phyloP scores from a whole-genome alignment of 2,329 filamentous ascomycete genomes.

The Aspergillus tamarii region DNA sequence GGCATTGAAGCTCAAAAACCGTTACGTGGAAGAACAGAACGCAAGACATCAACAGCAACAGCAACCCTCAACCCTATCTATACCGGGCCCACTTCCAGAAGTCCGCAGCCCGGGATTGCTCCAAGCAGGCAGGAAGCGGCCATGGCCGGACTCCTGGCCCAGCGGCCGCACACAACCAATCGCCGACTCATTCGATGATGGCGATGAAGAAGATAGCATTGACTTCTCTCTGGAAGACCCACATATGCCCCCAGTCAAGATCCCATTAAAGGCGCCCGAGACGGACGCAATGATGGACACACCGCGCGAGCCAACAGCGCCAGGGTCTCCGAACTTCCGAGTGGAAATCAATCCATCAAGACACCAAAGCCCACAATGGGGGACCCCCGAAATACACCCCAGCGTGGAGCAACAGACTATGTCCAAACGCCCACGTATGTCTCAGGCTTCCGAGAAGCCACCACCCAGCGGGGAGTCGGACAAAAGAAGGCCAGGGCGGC shows the following conservation, averaged over 20 bases:
- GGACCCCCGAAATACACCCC: background rate
- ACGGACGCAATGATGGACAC: constrained; percentile 8
- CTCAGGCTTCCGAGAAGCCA: constrained; percentile 14
- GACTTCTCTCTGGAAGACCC: constrained; percentile 29
- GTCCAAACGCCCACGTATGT: constrained; percentile 37
- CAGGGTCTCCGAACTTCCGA: constrained; percentile 17
- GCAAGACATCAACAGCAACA: constrained; percentile 12
- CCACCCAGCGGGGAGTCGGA: constrained; percentile 11
- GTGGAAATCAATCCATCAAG: constrained; percentile 20
- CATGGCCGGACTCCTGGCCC: constrained; percentile 34
- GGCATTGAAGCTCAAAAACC: constrained; percentile 40
- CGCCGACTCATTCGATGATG: constrained; percentile 38
- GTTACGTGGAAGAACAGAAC: constrained; percentile 36
- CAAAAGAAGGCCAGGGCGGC: constrained; percentile 30
- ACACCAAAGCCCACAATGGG: constrained; percentile 14
- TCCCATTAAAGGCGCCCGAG: constrained; percentile 29
- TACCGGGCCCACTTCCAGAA: constrained; percentile 28
- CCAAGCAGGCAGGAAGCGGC: constrained; percentile 36
- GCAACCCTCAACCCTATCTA: constrained; percentile 8
- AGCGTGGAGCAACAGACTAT: constrained; percentile 25
- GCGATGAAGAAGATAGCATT: constrained; percentile 31
- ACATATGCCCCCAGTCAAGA: constrained; percentile 24
- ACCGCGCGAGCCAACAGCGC: constrained; percentile 8
- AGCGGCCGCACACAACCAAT: constrained; percentile 29
- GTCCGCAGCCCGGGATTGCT: constrained; percentile 40